Conservation (phyloP, 2,329 filamentous ascomycete genomes). For the Colletotrichum tabaci region DNA sequence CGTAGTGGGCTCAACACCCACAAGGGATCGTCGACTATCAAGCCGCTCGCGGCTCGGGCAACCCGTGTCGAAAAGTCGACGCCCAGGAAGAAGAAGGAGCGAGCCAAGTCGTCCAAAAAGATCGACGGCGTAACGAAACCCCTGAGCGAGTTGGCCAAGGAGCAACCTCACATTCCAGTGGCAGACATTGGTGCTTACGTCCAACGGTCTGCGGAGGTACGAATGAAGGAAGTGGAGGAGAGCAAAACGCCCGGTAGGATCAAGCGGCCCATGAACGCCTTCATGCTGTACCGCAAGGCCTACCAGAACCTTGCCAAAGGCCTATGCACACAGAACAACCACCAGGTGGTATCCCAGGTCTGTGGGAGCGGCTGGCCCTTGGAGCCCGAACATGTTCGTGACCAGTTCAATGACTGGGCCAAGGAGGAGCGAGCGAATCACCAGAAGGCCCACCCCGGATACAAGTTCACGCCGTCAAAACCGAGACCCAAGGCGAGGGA, state of each 20-base stretch:
- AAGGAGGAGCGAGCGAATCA: slow-evolving; percentile 88
- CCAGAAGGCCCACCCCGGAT: slow-evolving; percentile 86
- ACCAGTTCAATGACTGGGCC: slow-evolving; percentile 84
- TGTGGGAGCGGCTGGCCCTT: slow-evolving; percentile 89
- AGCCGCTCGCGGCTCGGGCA: slow-evolving; percentile 49
- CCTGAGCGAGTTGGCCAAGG: slow-evolving; percentile 78
- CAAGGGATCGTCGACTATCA: slow-evolving; percentile 46
- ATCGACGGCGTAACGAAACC: slow-evolving; percentile 74
- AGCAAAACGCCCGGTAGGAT: slow-evolving; percentile 81
- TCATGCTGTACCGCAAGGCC: slow-evolving; percentile 96
- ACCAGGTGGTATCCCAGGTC: slow-evolving; percentile 92
- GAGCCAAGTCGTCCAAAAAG: slow-evolving; percentile 59
- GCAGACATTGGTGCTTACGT: slow-evolving; percentile 88
- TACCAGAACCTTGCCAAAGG: slow-evolving; percentile 90
- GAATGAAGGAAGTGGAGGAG: slow-evolving; percentile 77
- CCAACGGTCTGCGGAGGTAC: slow-evolving; percentile 76
- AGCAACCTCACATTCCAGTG: slow-evolving; percentile 73
- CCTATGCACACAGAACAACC: slow-evolving; percentile 88
- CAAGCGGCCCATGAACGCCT: slow-evolving; percentile 95
- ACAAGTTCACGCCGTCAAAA: slow-evolving; percentile 95
- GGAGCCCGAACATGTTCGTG: slow-evolving; percentile 80
- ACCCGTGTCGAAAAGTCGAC: slow-evolving; percentile 52
- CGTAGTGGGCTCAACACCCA: slow-evolving; percentile 54
- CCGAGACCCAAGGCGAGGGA: slow-evolving; percentile 58
- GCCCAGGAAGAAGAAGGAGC: slow-evolving; percentile 57